These are phyloP conservation scores for Debaryomycetaceae sp. DNA, from an alignment of 1,139 yeast genomes.

Conservation along the genomic window DNA sequence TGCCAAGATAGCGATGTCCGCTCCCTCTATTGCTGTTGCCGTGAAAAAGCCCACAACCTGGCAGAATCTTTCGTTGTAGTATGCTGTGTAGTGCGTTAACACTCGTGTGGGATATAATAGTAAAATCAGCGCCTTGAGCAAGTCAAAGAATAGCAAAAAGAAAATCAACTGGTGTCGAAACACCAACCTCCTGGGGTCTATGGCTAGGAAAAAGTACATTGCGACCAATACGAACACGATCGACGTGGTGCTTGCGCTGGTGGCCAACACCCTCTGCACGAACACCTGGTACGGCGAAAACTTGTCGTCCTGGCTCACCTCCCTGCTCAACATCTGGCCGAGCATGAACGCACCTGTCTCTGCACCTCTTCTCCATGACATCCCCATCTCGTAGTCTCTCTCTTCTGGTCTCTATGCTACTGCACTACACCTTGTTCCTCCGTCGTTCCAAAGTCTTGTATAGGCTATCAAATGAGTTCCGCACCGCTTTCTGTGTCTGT, in stretches of 20 bases:
- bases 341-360: neutral
- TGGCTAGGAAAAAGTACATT: constrained; percentile 53
- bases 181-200: constrained; percentile 58
- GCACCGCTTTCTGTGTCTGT: no score
- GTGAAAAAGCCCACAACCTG: constrained; percentile 84
- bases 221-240: constrained; percentile 53
- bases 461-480: neutral
- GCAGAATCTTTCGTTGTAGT: constrained; percentile 54
- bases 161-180: constrained; percentile 73
- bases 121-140: constrained; percentile 68
- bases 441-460: neutral
- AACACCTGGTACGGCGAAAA: constrained; percentile 24
- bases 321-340: neutral
- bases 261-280: constrained; percentile 49
- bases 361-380: neutral
- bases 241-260: constrained; percentile 56
- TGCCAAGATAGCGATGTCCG: constrained; percentile 78
- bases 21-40: constrained; percentile 79
- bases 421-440: neutral
- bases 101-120: constrained; percentile 70
- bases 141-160: constrained; percentile 65
- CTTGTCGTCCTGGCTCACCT: constrained; percentile 18
- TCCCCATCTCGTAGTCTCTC: neutral
- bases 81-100: constrained; percentile 44
- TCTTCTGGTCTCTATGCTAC: neutral